Percentiles rank a stretch among this genome's conserved stretches.
These are phyloP conservation scores for Prunus kanzakura DNA, from an alignment of 306 rosid species.

Conservation along the genomic window DNA sequence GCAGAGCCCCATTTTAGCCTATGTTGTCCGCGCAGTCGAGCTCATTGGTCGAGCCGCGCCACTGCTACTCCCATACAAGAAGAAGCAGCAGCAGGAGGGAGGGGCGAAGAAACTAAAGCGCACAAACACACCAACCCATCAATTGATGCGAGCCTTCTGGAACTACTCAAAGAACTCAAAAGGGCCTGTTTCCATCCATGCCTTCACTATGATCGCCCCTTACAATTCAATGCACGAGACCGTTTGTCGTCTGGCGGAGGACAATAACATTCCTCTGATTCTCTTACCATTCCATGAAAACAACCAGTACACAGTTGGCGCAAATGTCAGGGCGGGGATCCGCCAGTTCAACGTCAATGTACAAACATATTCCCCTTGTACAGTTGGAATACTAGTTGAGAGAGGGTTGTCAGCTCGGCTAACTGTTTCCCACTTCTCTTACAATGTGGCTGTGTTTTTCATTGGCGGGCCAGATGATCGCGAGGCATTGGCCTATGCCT, in stretches of 20 bases:
- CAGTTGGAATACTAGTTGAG: constrained; percentile 66
- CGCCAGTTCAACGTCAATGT: constrained; percentile 36
- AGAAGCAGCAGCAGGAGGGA: background rate
- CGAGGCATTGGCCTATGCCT: constrained; percentile 50
- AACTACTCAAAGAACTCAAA: constrained; percentile 42
- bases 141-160: constrained; percentile 50
- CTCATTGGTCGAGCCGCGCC: constrained; percentile 40
- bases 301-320: background rate
- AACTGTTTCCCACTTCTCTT: background rate
- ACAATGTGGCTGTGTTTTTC: constrained; percentile 42
- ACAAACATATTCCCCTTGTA: constrained; percentile 35
- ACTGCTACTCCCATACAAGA: constrained; percentile 38
- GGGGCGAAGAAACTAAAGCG: constrained; percentile 12
- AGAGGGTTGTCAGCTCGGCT: constrained; percentile 13
- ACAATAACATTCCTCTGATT: constrained; percentile 38
- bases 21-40: constrained; percentile 42
- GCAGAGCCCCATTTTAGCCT: constrained; percentile 35
- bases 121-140: constrained; percentile 24
- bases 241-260: constrained; percentile 36
- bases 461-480: constrained; percentile 60
- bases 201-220: constrained; percentile 49
- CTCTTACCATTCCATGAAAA: constrained; percentile 53
- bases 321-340: background rate
- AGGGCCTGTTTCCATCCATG: constrained; percentile 30
- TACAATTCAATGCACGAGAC: constrained; percentile 55